These are phyloP conservation scores for Ascochyta rabiei DNA, from an alignment of 2,329 filamentous ascomycete genomes.

Conservation along the genomic window DNA sequence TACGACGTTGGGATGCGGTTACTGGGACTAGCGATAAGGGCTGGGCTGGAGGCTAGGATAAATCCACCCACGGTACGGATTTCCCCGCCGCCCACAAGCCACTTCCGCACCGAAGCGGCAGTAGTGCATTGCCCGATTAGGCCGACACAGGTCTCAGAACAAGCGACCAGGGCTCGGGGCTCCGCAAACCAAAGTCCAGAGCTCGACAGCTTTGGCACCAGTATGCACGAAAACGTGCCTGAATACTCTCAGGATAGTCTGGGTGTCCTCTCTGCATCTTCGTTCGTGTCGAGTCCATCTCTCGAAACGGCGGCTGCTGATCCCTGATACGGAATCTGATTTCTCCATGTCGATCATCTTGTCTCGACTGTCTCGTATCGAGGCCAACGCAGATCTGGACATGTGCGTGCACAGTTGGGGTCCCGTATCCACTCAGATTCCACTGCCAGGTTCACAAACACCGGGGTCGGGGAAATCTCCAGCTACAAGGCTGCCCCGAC, in stretches of 20 bases:
- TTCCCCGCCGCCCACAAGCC: constrained; percentile 11
- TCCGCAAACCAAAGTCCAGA: neutral
- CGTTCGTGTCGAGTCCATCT: neutral
- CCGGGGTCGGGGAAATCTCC: neutral
- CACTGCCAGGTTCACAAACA: neutral
- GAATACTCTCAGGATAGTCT: neutral
- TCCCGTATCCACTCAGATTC: neutral
- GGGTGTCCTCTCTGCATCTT: neutral
- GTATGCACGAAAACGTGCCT: neutral
- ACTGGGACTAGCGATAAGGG: neutral
- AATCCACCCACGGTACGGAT: neutral
- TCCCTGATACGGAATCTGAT: neutral
- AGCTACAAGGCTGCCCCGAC: neutral
- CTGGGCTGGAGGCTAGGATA: neutral
- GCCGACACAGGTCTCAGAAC: neutral
- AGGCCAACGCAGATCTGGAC: neutral
- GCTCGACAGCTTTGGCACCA: neutral
- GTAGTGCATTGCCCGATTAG: neutral
- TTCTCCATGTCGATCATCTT: constrained; percentile 7
- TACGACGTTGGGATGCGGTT: neutral
- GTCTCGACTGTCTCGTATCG: constrained; percentile 8
- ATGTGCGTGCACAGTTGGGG: neutral
- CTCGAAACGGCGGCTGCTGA: constrained; percentile 1
- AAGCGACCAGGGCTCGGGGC: neutral
- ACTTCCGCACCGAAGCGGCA: constrained; percentile 3